phyloP scores from a whole-genome alignment of 768 basidiomycete genomes.

The Pholiota molesta region DNA sequence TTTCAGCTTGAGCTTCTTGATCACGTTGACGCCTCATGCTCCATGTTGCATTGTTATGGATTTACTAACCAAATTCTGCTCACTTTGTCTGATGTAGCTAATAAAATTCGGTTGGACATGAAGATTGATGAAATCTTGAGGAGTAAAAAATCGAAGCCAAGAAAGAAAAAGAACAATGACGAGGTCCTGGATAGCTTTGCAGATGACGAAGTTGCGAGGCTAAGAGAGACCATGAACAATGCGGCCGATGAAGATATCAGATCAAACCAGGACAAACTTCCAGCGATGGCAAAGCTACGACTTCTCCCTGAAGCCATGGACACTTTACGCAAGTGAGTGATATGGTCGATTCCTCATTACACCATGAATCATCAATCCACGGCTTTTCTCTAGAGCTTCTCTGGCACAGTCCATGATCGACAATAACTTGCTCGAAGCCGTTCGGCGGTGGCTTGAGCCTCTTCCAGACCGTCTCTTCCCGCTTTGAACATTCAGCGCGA shows the following conservation, averaged over 20 bases:
- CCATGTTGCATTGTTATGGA: not conserved
- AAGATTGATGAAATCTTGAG: constrained; percentile 88
- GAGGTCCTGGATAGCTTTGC: constrained; percentile 85
- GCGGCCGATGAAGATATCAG: constrained; percentile 86
- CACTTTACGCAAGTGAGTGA: constrained; percentile 80
- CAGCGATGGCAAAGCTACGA: constrained; percentile 83
- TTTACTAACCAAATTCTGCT: not conserved
- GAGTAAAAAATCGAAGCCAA: constrained; percentile 68
- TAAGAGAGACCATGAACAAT: constrained; percentile 85
- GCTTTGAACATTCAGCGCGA: constrained; percentile 95
- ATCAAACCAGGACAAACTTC: constrained; percentile 76
- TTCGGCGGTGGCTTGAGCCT: constrained; percentile 91
- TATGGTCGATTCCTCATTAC: constrained; percentile 1
- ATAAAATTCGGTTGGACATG: constrained; percentile 77
- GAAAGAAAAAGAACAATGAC: constrained; percentile 78
- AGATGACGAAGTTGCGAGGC: constrained; percentile 87
- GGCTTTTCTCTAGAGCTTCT: constrained; percentile 58
- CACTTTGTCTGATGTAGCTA: constrained; percentile 48
- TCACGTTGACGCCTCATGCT: constrained; percentile 1
- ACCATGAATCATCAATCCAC: constrained; percentile 1
- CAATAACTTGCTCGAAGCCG: constrained; percentile 90
- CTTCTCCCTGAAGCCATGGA: constrained; percentile 91
- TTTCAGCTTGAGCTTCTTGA: constrained; percentile 3
- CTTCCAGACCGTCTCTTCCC: constrained; percentile 90
- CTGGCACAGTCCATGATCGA: constrained; percentile 93